Conservation (phyloP, 1,139 yeast species). For the Suzukiozyma palmioleophila region DNA sequence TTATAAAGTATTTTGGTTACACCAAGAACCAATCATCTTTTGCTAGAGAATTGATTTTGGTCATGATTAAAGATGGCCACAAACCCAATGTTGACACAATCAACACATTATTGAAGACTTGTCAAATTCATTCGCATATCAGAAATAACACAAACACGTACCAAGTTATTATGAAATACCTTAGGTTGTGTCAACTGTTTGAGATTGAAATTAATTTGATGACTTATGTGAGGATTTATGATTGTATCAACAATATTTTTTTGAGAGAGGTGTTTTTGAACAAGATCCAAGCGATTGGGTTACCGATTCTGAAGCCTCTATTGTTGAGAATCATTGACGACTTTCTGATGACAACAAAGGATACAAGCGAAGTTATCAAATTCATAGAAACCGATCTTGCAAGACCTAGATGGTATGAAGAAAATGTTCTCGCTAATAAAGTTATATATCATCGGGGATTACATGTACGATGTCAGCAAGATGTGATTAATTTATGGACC, state of each 20-base stretch:
- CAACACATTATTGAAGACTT: slow-evolving; percentile 30
- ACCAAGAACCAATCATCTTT: slow-evolving; percentile 41
- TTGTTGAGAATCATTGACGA: slow-evolving; percentile 33
- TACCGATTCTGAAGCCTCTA: slow-evolving; percentile 32
- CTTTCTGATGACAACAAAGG: slow-evolving; percentile 25
- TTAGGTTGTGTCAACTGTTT: slow-evolving; percentile 23
- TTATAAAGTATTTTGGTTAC: slow-evolving; percentile 40
- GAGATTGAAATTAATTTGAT: slow-evolving; percentile 30
- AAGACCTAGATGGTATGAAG: slow-evolving; percentile 25
- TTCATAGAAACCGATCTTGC: slow-evolving; percentile 35
- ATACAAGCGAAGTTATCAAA: slow-evolving; percentile 21
- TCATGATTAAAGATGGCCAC: slow-evolving; percentile 42
- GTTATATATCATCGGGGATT: slow-evolving; percentile 21
- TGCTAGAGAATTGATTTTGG: slow-evolving; percentile 37
- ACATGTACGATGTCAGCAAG: slow-evolving; percentile 10
- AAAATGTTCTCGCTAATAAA: slow-evolving; percentile 27
- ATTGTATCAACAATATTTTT: slow-evolving; percentile 33
- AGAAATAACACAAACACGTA: slow-evolving; percentile 32
- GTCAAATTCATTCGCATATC: slow-evolving; percentile 30
- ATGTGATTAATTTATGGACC: slow-evolving; percentile 11
- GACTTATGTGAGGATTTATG: slow-evolving; percentile 38
- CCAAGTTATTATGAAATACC: slow-evolving; percentile 26
- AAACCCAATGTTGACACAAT: slow-evolving; percentile 39
- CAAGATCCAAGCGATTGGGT: slow-evolving; percentile 24
- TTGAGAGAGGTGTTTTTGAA: slow-evolving; percentile 35